Conservation (phyloP, 306 rosid genomes). For the Cucurbita moschata region DNA sequence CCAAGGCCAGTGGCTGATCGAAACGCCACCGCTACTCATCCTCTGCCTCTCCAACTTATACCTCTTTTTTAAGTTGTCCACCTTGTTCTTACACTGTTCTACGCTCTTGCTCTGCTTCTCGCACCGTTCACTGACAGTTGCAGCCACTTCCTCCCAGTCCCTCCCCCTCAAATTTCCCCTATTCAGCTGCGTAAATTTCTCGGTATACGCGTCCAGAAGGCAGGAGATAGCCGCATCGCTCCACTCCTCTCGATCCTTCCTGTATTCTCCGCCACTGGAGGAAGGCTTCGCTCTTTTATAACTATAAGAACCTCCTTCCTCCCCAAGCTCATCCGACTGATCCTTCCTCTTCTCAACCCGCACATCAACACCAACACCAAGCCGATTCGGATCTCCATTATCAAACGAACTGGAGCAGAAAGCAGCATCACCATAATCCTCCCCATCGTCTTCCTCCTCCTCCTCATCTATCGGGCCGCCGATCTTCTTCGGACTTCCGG, state of each 20-base stretch:
- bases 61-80: conserved; percentile 85
- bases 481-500: conserved; percentile 19
- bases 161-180: conserved; percentile 87
- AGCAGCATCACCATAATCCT: conserved; percentile 32
- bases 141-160: conserved; percentile 96
- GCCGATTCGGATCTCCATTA: conserved; percentile 32
- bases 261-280: conserved; percentile 39
- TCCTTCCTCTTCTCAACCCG: conserved; percentile 50
- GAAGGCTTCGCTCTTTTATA: conserved; percentile 31
- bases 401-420: conserved; percentile 40
- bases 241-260: conserved; percentile 98
- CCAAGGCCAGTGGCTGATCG: conserved; percentile 93
- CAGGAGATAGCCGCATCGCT: conserved; percentile 84
- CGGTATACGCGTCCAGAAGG: conserved; percentile 77
- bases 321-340: conserved; percentile 47
- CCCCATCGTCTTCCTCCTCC: conserved; percentile 29
- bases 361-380: conserved; percentile 10
- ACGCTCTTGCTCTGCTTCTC: conserved; percentile 74
- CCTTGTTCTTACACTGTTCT: conserved; percentile 94
- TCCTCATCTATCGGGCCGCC: conserved; percentile 20
- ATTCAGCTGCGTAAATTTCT: conserved; percentile 80
- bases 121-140: conserved; percentile 60
- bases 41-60: conserved; percentile 82
- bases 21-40: conserved; percentile 60
- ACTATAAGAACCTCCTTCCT: conserved; percentile 34